Percentiles rank a stretch among this genome's conserved stretches.
Evolutionary conservation across 306 rosid species (phyloP).

Genomic region (Quercus variabilis): DNA sequence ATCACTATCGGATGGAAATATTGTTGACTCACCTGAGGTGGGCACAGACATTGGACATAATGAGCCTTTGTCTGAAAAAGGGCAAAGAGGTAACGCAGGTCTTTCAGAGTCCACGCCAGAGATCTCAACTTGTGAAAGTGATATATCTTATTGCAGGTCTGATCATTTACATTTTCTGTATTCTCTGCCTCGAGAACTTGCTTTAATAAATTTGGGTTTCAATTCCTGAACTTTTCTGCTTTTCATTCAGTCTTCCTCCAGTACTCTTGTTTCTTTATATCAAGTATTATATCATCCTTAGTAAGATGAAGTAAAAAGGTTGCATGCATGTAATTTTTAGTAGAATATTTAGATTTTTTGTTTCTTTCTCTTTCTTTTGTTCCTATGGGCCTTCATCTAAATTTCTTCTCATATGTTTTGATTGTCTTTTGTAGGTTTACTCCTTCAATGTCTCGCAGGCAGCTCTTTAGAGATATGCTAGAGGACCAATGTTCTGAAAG

Average conservation of each 20-base stretch:
- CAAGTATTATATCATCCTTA: not conserved
- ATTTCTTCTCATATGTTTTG: not conserved
- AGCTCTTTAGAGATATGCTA: conserved; percentile 37
- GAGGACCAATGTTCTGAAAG: conserved; percentile 44
- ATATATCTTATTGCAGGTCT: conserved; percentile 65
- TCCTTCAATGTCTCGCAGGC: conserved; percentile 46
- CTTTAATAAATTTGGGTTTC: conserved; percentile 4
- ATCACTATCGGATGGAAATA: conserved; percentile 87
- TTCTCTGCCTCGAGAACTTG: not conserved
- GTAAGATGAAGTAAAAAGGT: not conserved
- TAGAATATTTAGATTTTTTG: not conserved
- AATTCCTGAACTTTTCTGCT: not conserved
- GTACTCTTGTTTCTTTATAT: not conserved
- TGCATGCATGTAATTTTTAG: not conserved
- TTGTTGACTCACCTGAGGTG: conserved; percentile 45
- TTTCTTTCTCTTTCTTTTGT: conserved; percentile 15
- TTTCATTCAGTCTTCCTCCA: not conserved
- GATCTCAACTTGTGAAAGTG: conserved; percentile 47
- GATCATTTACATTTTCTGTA: conserved; percentile 16
- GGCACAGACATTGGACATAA: conserved; percentile 35
- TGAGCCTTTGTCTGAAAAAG: conserved; percentile 36
- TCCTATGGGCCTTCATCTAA: conserved; percentile 12
- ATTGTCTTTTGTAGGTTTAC: conserved; percentile 20
- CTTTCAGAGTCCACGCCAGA: conserved; percentile 58
- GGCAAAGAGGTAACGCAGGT: conserved; percentile 17